Evolutionary conservation across 345 rosid genomes (phyloP), one percentile per base, ranked within the genome.

Genomic region (Corymbia maculata): DNA sequence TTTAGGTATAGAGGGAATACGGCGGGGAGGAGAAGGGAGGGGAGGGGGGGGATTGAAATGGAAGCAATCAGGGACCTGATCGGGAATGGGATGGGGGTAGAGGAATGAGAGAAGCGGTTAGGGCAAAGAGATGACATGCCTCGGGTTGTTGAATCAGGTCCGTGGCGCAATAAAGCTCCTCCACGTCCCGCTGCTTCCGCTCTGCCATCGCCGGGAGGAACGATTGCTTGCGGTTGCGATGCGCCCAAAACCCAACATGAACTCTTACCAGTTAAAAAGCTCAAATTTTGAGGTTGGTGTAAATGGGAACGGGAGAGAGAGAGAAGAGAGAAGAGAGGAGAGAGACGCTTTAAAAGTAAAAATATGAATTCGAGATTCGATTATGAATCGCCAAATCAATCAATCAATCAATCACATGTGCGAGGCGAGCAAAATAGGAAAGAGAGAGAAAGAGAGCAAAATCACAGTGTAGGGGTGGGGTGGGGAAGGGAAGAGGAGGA

Each of bases 61-160:
- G 84, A 21, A 75, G 84, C 42, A 22, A 75, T 42, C 42, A 42
- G 49, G 84, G 84, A 45, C 24, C 84, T 75, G 84, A 75, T 42
- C 28, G 49, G 84, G 19, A 32, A 32, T 2, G 80, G 80, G 22
- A 21, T 26, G 61, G 26, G 28, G 61, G 59, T 3, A 30, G 7
- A 11, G 79, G 44, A 4, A 6, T 4, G 75, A 44, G 49, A 86
- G 70, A 32, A 61, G 45, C 49, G 32, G 51, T 26, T 86, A 86
- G 79, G 79, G 79, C 87, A 88, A 90, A 42, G 68, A 80, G 68
- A 86, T 89, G 88, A 89, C 95, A 89, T 94, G 93, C 93, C 95
- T 96, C 92, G 44, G 92, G 92, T 89, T 79, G 89, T 80, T 21
- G 87, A 91, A 93, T 90, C 90, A 93, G 61, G 61, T 82, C 88